Conservation (phyloP, 2,329 filamentous ascomycete species). For the Botryotinia narcissicola region DNA sequence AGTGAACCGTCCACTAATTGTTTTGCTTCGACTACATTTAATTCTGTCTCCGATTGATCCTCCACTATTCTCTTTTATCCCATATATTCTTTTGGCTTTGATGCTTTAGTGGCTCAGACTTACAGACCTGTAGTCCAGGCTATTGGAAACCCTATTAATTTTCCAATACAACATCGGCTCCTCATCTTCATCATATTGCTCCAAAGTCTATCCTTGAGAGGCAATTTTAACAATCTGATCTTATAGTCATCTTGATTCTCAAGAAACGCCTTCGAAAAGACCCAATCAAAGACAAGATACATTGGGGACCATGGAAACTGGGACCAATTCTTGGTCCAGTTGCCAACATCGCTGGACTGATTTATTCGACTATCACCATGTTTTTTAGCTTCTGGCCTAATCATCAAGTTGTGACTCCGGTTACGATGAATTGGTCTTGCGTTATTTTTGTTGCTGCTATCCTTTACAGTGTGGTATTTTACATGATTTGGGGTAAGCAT, state of each 20-base stretch:
- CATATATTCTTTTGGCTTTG: not conserved
- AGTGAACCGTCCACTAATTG: not conserved
- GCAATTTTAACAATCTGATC: not conserved
- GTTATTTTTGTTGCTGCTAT: constrained; percentile 19
- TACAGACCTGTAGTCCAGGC: not conserved
- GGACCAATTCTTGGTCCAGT: constrained; percentile 21
- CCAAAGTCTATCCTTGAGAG: not conserved
- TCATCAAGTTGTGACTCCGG: constrained; percentile 5
- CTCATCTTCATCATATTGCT: not conserved
- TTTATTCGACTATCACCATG: constrained; percentile 17
- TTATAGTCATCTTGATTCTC: constrained; percentile 40
- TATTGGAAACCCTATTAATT: not conserved
- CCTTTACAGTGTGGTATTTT: constrained; percentile 16
- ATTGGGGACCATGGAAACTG: constrained; percentile 23
- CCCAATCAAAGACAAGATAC: constrained; percentile 18
- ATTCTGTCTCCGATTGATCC: not conserved
- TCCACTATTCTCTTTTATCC: not conserved
- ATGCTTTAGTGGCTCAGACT: not conserved
- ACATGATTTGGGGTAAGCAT: constrained; percentile 32
- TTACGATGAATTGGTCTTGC: constrained; percentile 22
- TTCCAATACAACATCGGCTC: not conserved
- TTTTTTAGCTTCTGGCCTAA: constrained; percentile 23
- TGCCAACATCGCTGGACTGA: constrained; percentile 14
- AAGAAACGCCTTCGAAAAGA: constrained; percentile 41
- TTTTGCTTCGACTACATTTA: not conserved